Base-by-base conservation (phyloP, 169 alveolate genomes). In the Eimeria zaria region DNA sequence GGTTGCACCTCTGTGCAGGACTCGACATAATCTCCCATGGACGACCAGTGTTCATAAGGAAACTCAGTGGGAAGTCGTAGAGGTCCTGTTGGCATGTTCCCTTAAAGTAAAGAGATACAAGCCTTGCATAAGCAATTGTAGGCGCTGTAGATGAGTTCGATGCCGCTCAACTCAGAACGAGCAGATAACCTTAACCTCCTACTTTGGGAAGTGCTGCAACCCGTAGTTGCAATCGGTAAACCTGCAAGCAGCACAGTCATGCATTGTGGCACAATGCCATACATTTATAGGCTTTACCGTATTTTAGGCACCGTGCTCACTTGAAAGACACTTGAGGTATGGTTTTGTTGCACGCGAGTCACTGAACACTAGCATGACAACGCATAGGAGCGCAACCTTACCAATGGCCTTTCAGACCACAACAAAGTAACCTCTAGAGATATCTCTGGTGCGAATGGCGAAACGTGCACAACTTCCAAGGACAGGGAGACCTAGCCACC, bases 1-100 rank as follows among this genome's bases (percentile, higher is more conserved):
- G 80, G 51, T 18, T 69, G 80, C 27, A 9, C 18, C 14, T 69
- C 51, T 36, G 46, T 33, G 51, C 74, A 7, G 7, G 51, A 33
- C 7, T 69, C 51, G 7, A 16, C 51, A 11, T 24, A 30, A 36
- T 36, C 80, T 36, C 11, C 36, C 80, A 69, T 14, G 80, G 24
- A 11, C 80, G 51, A 30, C 30, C 51, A 9, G 1, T 30, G 80
- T 9, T 51, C 51, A 24, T 1, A 0, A 12, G 16, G 80, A 36
- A n/a, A 44, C 41, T 76, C 41, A 12, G 39, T 33, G 39, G 87
- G 39, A 7, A 24, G 64, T 60, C 44, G 22, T 2, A 44, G n/a
- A 64, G 87, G 87, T 76, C 62, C 87, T 76, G 64, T 76, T 11
- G 87, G 87, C 87, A 76, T 76, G 22, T 41, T 76, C 64, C 22